phyloP scores from a whole-genome alignment of 2,329 filamentous ascomycete genomes.

The Cytospora piceicola region DNA sequence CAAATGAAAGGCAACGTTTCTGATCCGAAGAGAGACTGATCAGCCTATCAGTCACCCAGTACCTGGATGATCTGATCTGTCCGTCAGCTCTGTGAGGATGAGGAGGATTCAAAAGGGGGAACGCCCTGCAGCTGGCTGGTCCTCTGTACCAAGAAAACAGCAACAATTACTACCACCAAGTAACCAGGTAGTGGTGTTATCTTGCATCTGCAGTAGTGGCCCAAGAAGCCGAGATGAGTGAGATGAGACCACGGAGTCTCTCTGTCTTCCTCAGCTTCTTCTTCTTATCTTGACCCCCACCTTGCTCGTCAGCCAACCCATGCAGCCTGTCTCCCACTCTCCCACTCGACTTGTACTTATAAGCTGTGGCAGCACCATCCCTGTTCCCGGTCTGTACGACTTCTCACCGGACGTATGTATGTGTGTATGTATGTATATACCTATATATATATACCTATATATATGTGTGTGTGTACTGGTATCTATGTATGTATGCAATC shows the following conservation, averaged over 20 bases:
- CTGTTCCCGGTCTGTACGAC: constrained; percentile 6
- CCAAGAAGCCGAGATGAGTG: neutral
- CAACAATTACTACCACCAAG: no score
- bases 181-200: neutral
- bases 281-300: constrained; percentile 27
- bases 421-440: no score
- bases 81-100: neutral
- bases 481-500: no score
- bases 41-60: neutral
- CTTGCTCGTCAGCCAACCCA: constrained; percentile 12
- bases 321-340: neutral
- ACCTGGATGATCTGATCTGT: neutral
- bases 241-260: neutral
- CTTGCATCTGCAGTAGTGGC: neutral
- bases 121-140: no score
- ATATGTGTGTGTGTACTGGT: no score
- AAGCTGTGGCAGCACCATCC: neutral
- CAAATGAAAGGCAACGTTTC: constrained; percentile 10
- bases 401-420: neutral
- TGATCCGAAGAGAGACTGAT: constrained; percentile 1
- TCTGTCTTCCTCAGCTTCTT: no score
- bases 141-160: no score
- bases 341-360: neutral
- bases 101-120: neutral
- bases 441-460: no score